Conservation (phyloP, 768 basidiomycete genomes). For the Udeniomyces megalosporus region DNA sequence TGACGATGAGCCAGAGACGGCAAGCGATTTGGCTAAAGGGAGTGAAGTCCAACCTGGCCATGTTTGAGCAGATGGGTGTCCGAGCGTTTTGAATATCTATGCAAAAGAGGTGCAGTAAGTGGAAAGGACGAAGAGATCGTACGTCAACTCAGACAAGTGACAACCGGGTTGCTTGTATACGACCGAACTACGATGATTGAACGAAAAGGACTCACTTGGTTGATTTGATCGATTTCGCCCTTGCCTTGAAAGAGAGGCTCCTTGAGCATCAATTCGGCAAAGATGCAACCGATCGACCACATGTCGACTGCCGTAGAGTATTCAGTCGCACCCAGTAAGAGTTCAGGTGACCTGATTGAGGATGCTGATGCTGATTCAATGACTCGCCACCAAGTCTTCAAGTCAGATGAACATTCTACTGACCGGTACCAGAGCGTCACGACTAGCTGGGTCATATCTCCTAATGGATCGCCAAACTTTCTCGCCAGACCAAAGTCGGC, state of each 20-base stretch:
- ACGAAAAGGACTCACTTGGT: slow-evolving; percentile 37
- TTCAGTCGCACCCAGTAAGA: slow-evolving; percentile 75
- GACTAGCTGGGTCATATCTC: slow-evolving; percentile 92
- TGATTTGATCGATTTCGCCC: slow-evolving; percentile 77
- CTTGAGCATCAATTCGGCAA: slow-evolving; percentile 84
- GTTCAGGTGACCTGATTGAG: slow-evolving; percentile 66
- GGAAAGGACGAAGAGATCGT: not conserved
- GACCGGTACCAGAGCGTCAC: slow-evolving; percentile 99
- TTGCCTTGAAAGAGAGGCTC: slow-evolving; percentile 98
- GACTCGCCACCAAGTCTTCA: not conserved
- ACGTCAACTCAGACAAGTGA: too few species aligned
- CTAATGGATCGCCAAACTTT: slow-evolving; percentile 89
- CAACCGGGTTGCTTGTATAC: too few species aligned
- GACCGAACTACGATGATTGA: too few species aligned
- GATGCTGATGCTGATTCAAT: not conserved
- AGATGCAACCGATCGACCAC: slow-evolving; percentile 99
- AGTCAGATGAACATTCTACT: slow-evolving; percentile 23
- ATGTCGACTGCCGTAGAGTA: slow-evolving; percentile 94
- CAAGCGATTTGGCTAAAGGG: slow-evolving; percentile 65
- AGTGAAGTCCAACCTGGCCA: slow-evolving; percentile 75
- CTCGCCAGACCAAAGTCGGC: slow-evolving; percentile 95
- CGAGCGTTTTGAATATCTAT: slow-evolving; percentile 82
- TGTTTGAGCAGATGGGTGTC: slow-evolving; percentile 66
- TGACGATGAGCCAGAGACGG: slow-evolving; percentile 28
- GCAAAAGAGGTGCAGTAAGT: not conserved